Evolutionary conservation across 345 rosid genomes (phyloP), one percentile per base, ranked within the genome.

Genomic region (Luvunga scandens): DNA sequence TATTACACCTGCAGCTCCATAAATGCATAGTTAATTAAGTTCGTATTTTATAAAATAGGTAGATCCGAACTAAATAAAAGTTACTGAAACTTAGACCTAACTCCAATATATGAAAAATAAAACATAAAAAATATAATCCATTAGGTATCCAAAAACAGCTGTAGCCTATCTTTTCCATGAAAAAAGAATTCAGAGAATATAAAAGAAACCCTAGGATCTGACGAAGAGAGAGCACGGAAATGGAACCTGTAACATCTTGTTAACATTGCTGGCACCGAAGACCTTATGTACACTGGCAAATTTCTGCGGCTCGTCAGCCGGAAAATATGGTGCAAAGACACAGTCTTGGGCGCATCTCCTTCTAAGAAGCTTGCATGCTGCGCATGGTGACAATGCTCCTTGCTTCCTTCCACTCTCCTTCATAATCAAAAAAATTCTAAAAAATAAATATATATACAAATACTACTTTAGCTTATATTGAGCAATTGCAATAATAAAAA

Each of bases 191-290:
- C 12, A 45, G 50, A 45, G 50, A 45, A 18, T 45, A 45, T 42
- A 42, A 63, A 31, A 63, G 34, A 14, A 33, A 28, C 6, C n/a
- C 7, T 6, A 34, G 19, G 1, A 34, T 10, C 13, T 55, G 39
- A 64, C n/a, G 38, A 22, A 22, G 50, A 72, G 74, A 77, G 79
- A 68, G 30, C 28, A 50, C 38, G 67, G 60, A 39, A 73, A 56
- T 57, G 48, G 79, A 69, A 92, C 98, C 98, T 95, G 98, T 72
- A 95, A 66, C 94, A 93, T 87, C 84, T 93, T 95, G 90, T 84
- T 95, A 81, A 95, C 97, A 83, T 93, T 95, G 88, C 98, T 93
- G 13, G 98, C 98, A 45, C 98, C 98, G 65, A 93, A 95, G n/a
- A 95, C 90, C 85, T 89, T 92, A 76, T 95, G 98, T 2, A 93